Conservation (phyloP, 2,329 filamentous ascomycete genomes). For the Aspergillus quadricinctus region DNA sequence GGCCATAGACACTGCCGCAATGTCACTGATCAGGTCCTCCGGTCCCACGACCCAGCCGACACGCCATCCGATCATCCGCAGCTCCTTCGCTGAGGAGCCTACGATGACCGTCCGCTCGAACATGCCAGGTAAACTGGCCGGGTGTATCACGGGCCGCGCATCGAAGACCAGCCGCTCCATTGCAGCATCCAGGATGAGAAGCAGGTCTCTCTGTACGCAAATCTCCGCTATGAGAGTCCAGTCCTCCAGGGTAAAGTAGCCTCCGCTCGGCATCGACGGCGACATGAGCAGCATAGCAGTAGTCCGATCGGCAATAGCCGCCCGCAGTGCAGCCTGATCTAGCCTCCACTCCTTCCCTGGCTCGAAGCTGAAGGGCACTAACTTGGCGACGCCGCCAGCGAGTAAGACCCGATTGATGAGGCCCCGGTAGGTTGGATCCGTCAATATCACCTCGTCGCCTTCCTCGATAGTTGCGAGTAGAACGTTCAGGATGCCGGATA, state of each 20-base stretch:
- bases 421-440: neutral
- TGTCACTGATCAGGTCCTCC: neutral
- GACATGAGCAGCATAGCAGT: neutral
- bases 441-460: neutral
- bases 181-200: neutral
- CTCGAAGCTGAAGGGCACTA: neutral
- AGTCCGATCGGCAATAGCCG: neutral
- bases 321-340: neutral
- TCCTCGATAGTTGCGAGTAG: neutral
- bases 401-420: neutral
- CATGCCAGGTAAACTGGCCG: no score
- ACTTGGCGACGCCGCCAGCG: neutral
- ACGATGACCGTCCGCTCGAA: no score
- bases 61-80: no score
- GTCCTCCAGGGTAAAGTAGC: neutral
- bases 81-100: no score
- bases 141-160: no score
- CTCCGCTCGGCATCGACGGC: neutral
- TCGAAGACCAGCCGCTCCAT: no score
- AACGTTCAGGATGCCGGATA: neutral
- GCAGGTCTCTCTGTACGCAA: neutral
- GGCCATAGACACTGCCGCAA: neutral
- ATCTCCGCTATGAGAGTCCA: neutral
- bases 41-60: no score
- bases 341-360: neutral